Evolutionary conservation across 768 basidiomycete species (phyloP).

Genomic region (Rhodotorula graminis): DNA sequence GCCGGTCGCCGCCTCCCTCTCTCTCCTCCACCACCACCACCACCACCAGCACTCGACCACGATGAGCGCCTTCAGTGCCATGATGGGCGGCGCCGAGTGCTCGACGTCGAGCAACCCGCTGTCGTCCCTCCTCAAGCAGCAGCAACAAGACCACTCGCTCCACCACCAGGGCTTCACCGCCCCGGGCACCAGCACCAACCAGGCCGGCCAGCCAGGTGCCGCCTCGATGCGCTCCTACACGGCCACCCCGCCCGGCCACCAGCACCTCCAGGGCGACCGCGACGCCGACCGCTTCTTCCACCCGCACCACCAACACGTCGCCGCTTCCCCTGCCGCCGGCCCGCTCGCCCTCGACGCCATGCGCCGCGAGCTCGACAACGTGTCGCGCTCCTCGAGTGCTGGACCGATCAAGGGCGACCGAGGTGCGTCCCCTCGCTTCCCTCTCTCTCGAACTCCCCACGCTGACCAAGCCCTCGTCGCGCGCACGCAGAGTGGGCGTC

Average conservation of each 20-base stretch:
- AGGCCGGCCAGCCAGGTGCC: not conserved
- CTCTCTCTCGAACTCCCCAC: too few species aligned
- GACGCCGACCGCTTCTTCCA: conserved; percentile 36
- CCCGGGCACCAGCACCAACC: too few species aligned
- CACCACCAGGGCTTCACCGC: conserved; percentile 62
- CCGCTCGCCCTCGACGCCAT: conserved; percentile 15
- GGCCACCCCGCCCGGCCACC: not conserved
- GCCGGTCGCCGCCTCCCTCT: not conserved
- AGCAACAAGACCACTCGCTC: conserved; percentile 78
- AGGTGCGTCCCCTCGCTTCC: conserved; percentile 3
- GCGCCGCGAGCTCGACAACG: conserved; percentile 27
- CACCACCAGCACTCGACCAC: not conserved
- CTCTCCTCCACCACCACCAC: not conserved
- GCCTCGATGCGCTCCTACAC: conserved; percentile 4
- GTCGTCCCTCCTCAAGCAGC: conserved; percentile 80
- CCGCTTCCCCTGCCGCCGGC: not conserved
- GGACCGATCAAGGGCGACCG: conserved; percentile 21
- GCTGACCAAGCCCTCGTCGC: not conserved
- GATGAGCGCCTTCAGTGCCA: conserved; percentile 42
- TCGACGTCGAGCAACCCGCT: conserved; percentile 77
- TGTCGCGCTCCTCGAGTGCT: not conserved
- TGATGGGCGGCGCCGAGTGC: conserved; percentile 70
- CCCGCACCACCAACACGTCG: not conserved
- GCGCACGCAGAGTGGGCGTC: conserved; percentile 21
- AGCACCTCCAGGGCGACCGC: not conserved